Conservation (phyloP, 208 protist species). For the Crithidia sp. region DNA sequence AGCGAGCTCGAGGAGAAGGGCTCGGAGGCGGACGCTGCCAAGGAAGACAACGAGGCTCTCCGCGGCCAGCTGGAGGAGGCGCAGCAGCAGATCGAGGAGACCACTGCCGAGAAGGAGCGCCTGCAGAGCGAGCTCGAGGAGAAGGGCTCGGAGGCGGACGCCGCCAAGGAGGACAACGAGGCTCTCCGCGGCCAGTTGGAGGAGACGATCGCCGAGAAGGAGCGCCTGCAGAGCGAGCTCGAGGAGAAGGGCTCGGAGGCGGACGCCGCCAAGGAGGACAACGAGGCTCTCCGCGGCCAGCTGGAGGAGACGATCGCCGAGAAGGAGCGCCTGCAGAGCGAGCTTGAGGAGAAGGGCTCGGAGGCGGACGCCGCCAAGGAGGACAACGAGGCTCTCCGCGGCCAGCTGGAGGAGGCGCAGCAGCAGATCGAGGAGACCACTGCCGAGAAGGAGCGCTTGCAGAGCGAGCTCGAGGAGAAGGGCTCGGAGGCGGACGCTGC, state of each 20-base stretch:
- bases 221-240: conserved; percentile 27
- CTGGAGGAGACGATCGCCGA: too few species aligned
- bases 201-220: conserved; percentile 29
- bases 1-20: conserved; percentile 25
- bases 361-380: too few species aligned
- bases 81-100: background rate
- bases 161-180: conserved; percentile 4
- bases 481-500: conserved; percentile 6
- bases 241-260: conserved; percentile 13
- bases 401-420: too few species aligned
- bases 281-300: conserved; percentile 10
- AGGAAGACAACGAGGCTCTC: conserved; percentile 1
- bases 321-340: too few species aligned
- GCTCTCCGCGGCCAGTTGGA: background rate
- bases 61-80: background rate
- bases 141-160: conserved; percentile 16
- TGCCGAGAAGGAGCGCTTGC: conserved; percentile 16
- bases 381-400: too few species aligned
- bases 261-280: conserved; percentile 2
- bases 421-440: conserved; percentile 19
- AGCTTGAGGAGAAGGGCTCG: too few species aligned
- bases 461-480: conserved; percentile 26
- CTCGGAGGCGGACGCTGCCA: conserved; percentile 8
- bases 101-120: conserved; percentile 11
- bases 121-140: conserved; percentile 16